Evolutionary conservation across 768 basidiomycete genomes (phyloP).

Genomic region (Mycena olivaceomarginata): DNA sequence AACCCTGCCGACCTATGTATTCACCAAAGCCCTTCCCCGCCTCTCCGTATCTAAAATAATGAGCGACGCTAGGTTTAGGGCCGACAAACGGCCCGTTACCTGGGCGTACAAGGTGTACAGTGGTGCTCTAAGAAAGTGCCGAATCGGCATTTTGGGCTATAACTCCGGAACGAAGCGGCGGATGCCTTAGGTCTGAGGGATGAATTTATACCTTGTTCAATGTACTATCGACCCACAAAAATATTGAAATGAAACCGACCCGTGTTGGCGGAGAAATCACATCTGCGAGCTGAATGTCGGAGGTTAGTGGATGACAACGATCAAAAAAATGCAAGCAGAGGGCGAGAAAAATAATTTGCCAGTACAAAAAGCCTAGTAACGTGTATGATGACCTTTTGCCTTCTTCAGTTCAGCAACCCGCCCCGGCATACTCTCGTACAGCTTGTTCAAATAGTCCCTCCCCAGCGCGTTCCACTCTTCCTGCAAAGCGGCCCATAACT

Average conservation of each 20-base stretch:
- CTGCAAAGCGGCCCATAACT: slow-evolving; percentile 32
- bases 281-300: background rate
- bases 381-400: slow-evolving; percentile 36
- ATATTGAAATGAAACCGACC: background rate
- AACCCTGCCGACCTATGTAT: too few relatives aligned
- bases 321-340: background rate
- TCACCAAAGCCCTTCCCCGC: too few relatives aligned
- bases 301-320: background rate
- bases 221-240: too few relatives aligned
- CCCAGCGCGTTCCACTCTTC: slow-evolving; percentile 34
- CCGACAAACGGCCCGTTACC: too few relatives aligned
- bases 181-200: too few relatives aligned
- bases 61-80: too few relatives aligned
- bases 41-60: too few relatives aligned
- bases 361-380: background rate
- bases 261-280: background rate
- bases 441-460: background rate
- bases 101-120: too few relatives aligned
- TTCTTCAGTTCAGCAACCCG: slow-evolving; percentile 29
- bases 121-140: too few relatives aligned
- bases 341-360: background rate
- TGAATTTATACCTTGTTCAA: too few relatives aligned
- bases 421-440: slow-evolving; percentile 26
- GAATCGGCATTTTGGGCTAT: too few relatives aligned
- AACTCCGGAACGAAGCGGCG: too few relatives aligned